Evolutionary conservation across 306 rosid species (phyloP), one percentile per base, ranked within the genome.

Genomic region (Vigna mungo): DNA sequence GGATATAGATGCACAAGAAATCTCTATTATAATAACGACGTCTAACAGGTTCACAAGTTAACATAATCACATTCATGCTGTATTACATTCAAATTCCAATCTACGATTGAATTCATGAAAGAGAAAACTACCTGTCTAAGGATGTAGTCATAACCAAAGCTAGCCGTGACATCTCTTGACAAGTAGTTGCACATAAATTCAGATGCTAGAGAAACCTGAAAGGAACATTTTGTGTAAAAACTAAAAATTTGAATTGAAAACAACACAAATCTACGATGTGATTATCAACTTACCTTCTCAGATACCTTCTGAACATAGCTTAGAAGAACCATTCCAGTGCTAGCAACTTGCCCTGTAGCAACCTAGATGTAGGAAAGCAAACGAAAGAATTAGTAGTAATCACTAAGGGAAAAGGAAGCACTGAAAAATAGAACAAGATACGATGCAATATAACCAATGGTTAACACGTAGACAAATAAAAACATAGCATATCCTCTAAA

Each of bases 301-400:
- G 92, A 86, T 54, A 95, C 97, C 81, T 92, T 95, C 83, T 95
- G 99, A 81, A 95, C 99, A 81, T 95, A 95, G 86, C 97, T 92
- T 73, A 92, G 75, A 82, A 92, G 94, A 80, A 93, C 88, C 92
- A 93, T 85, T 80, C 99, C 98, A 56, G 98, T 92, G 87, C 96
- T 92, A 68, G 98, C 98, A 73, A 93, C 89, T 83, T 96, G 99
- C 60, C 94, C 98, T 13, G 99, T 91, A 75, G 94, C 98, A 87
- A 92, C 97, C 98, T 96, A 88, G 48, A 84, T 44, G 74, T 8
- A 73, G 10, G 54, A 44, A 69, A 61, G 61, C 72, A 83, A 79
- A 52, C 10, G 37, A 72, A 30, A 12, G 16, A 46, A 34, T 65
- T 17, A 43, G 49, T 21, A 36, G 44, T 43, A 20, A 46, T 56